Percentiles rank a stretch among this genome's conserved stretches.
phyloP scores from a whole-genome alignment of 768 basidiomycete genomes.

The Phylloporus arenicola region DNA sequence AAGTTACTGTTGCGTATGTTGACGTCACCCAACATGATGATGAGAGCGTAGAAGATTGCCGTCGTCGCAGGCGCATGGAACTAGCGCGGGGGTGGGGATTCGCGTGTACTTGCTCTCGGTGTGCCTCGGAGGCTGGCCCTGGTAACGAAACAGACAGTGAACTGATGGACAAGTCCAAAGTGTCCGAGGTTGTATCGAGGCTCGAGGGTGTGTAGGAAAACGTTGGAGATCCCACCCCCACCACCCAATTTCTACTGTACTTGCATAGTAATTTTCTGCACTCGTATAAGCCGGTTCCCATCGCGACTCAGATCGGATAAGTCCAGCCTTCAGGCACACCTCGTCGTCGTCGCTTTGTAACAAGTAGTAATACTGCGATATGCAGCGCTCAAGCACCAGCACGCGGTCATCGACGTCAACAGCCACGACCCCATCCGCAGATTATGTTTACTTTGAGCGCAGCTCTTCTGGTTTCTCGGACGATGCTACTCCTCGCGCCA shows the following conservation, averaged over 20 bases:
- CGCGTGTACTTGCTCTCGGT: slow-evolving; percentile 66
- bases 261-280: no score
- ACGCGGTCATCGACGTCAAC: slow-evolving; percentile 24
- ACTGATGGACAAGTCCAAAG: slow-evolving; percentile 49
- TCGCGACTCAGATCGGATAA: slow-evolving; percentile 10
- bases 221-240: neutral
- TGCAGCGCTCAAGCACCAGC: slow-evolving; percentile 30
- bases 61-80: slow-evolving; percentile 63
- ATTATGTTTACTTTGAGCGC: slow-evolving; percentile 92
- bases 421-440: slow-evolving; percentile 39
- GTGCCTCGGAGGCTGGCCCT: slow-evolving; percentile 47
- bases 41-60: slow-evolving; percentile 51
- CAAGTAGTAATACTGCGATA: slow-evolving; percentile 1
- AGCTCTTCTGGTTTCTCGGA: slow-evolving; percentile 72
- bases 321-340: neutral
- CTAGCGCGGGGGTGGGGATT: slow-evolving; percentile 80
- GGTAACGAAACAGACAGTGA: slow-evolving; percentile 27
- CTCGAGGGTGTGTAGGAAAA: slow-evolving; percentile 23
- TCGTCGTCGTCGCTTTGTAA: neutral
- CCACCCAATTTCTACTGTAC: neutral
- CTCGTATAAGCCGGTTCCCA: slow-evolving; percentile 7
- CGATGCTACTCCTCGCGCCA: slow-evolving; percentile 75
- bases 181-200: slow-evolving; percentile 34
- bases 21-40: slow-evolving; percentile 53
- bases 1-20: slow-evolving; percentile 71